Conservation (phyloP, 2,329 filamentous ascomycete species). For the Chalara sp. region DNA sequence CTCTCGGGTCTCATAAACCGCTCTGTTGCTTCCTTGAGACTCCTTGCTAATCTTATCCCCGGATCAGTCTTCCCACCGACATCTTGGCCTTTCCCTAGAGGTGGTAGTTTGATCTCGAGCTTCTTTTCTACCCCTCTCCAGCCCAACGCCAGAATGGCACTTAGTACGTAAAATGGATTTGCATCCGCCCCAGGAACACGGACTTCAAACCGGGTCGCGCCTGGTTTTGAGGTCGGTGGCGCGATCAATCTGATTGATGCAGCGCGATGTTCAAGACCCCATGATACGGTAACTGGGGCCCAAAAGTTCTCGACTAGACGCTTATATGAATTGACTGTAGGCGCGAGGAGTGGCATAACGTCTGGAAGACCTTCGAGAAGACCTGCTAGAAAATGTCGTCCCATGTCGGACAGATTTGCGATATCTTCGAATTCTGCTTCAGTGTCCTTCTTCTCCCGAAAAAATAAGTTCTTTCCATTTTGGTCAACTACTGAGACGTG, state of each 20-base stretch:
- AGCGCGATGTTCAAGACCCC: slow-evolving; percentile 92
- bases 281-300: slow-evolving; percentile 95
- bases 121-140: slow-evolving; percentile 93
- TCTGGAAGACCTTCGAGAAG: slow-evolving; percentile 83
- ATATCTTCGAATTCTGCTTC: slow-evolving; percentile 70
- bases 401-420: slow-evolving; percentile 75
- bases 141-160: slow-evolving; percentile 79
- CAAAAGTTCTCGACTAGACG: slow-evolving; percentile 97
- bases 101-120: slow-evolving; percentile 72
- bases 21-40: slow-evolving; percentile 74
- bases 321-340: slow-evolving; percentile 97
- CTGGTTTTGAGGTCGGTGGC: slow-evolving; percentile 76
- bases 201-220: slow-evolving; percentile 86
- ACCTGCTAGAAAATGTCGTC: slow-evolving; percentile 88
- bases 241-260: slow-evolving; percentile 86
- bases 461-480: slow-evolving; percentile 78
- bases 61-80: slow-evolving; percentile 66
- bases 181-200: slow-evolving; percentile 91
- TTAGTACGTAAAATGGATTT: slow-evolving; percentile 81
- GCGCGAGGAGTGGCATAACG: slow-evolving; percentile 91
- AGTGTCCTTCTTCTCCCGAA: slow-evolving; percentile 63
- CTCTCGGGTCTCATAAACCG: slow-evolving; percentile 73
- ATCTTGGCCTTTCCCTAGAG: slow-evolving; percentile 77
- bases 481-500: slow-evolving; percentile 83
- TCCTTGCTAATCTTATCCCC: slow-evolving; percentile 76